Evolutionary conservation across 805 yeast genomes (phyloP), one percentile per base, ranked within the genome.

Genomic region (Kregervanrija delftensis): DNA sequence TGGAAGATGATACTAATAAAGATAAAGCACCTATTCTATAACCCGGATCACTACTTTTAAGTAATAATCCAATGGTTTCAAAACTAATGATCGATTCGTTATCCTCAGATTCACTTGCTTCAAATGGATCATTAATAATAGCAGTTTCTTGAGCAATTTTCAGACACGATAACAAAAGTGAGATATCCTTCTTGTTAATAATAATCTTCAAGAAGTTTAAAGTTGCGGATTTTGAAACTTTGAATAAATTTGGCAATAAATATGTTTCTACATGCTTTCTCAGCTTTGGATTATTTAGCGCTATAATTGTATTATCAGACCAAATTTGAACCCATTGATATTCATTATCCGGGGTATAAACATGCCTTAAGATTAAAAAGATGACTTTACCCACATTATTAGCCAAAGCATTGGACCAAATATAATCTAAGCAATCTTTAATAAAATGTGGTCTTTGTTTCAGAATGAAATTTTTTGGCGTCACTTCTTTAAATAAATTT

Each of bases 311-410:
- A 0, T 66, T 56, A 0, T 54, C 51, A 13, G 66, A 55, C 93
- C 93, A 86, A 4, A 68, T 41, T 1, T 52, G 42, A 5, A 76
- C 53, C 86, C 88, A 83, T 6, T 50, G 39, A 10, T 57, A 58
- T n/a, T 60, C 55, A 6, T 49, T 33, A 14, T 43, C 45, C 6
- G 16, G 16, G 13, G 54, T 22, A 13, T 37, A 33, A 5, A 68
- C 47, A 37, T 62, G 62, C 33, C 65, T 58, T 43, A 72, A 56
- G 2, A 77, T 47, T 0, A 72, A 55, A 6, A 67, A 67, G 1
- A 83, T 45, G 13, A 81, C 69, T 54, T 78, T 83, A n/a, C 85
- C 81, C 14, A 79, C 69, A 3, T 83, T 74, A 48, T 79, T 84
- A 0, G 93, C 82, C 44, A 87, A 58, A 0, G 87, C 74, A 51